Percentiles rank a stretch among this genome's conserved stretches.
Conservation (phyloP, 495 filamentous ascomycete species). For the Cercophora sp. region DNA sequence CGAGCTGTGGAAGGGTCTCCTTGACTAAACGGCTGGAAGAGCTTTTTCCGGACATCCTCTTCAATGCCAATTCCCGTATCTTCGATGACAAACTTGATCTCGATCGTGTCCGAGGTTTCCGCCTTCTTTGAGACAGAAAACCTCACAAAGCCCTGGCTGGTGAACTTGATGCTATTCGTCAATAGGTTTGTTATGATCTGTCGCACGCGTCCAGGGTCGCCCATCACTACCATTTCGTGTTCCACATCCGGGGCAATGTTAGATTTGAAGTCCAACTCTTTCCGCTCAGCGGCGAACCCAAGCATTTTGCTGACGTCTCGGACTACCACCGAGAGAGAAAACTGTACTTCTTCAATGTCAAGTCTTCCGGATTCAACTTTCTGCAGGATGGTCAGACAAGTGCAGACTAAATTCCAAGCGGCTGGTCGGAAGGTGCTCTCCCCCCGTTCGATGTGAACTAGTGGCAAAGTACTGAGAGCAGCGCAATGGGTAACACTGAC, state of each 20-base stretch:
- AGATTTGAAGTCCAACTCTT: slow-evolving; percentile 53
- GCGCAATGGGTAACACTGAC: no score
- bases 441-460: no score
- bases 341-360: slow-evolving; percentile 74
- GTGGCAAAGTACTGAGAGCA: no score
- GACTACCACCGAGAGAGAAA: slow-evolving; percentile 69
- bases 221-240: slow-evolving; percentile 52
- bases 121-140: slow-evolving; percentile 45
- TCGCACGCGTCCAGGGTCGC: slow-evolving; percentile 73
- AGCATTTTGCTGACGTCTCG: slow-evolving; percentile 66
- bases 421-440: no score
- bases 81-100: slow-evolving; percentile 60
- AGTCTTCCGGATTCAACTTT: slow-evolving; percentile 77
- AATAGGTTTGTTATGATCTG: slow-evolving; percentile 84
- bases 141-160: slow-evolving; percentile 64
- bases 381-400: no score
- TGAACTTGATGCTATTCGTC: slow-evolving; percentile 90
- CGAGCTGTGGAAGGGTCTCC: slow-evolving; percentile 74
- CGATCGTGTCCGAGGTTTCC: slow-evolving; percentile 44
- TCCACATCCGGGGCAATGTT: slow-evolving; percentile 42
- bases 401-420: no score
- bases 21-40: slow-evolving; percentile 85
- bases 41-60: slow-evolving; percentile 62
- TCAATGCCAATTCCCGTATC: slow-evolving; percentile 86
- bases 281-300: slow-evolving; percentile 53